These are phyloP conservation scores for Podochytrium sp. DNA, from an alignment of 192 early-diverging fungal species.

Conservation along the genomic window DNA sequence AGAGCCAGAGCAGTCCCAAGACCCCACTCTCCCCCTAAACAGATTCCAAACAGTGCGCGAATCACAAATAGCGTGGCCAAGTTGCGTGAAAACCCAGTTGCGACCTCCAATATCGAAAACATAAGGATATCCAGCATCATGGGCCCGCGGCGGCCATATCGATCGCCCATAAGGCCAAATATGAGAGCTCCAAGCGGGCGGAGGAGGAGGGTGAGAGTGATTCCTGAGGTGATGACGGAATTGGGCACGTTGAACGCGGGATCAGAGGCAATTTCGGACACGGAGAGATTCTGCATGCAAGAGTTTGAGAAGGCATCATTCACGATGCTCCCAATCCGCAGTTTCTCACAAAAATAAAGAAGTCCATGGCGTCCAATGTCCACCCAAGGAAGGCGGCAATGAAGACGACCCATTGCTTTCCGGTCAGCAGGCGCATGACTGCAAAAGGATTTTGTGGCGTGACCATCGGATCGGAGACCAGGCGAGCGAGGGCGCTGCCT, in stretches of 20 bases:
- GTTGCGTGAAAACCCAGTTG: slow-evolving; percentile 67
- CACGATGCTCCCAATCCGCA: too few species aligned
- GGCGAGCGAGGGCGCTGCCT: not conserved
- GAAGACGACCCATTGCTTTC: slow-evolving; percentile 7
- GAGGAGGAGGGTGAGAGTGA: slow-evolving; percentile 71
- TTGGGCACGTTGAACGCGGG: slow-evolving; percentile 56
- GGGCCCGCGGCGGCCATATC: slow-evolving; percentile 69
- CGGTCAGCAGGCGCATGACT: not conserved
- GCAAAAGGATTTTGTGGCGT: slow-evolving; percentile 25
- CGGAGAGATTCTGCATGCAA: not conserved
- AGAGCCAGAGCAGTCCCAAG: slow-evolving; percentile 73
- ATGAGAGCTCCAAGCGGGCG: slow-evolving; percentile 73
- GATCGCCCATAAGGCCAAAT: slow-evolving; percentile 72
- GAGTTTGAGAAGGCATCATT: too few species aligned
- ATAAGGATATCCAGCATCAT: slow-evolving; percentile 69
- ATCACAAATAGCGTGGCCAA: slow-evolving; percentile 65
- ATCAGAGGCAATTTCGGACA: slow-evolving; percentile 38
- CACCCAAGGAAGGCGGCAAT: slow-evolving; percentile 65
- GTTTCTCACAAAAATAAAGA: slow-evolving; percentile 66
- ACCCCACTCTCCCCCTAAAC: slow-evolving; percentile 79
- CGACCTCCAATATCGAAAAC: slow-evolving; percentile 65
- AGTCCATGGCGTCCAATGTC: slow-evolving; percentile 75
- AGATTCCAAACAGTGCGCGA: slow-evolving; percentile 66
- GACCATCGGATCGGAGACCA: slow-evolving; percentile 22
- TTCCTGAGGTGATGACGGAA: slow-evolving; percentile 63